Percentiles rank a stretch among this genome's conserved stretches.
Conservation (phyloP, 106 monocot species). For the Platanthera zijinensis region DNA sequence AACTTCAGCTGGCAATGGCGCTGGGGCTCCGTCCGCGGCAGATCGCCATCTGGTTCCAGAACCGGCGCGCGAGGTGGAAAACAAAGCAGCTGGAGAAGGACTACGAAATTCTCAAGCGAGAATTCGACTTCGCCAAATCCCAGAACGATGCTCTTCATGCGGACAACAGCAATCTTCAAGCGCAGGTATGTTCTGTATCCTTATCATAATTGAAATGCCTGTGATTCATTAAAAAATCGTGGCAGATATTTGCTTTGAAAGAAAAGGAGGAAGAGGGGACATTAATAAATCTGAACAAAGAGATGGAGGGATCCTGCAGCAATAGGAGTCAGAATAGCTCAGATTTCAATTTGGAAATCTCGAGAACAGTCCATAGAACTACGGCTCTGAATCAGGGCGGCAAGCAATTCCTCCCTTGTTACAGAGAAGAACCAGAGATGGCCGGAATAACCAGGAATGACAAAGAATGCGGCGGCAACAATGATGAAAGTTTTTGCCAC, state of each 20-base stretch:
- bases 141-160: conserved; percentile 13
- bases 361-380: conserved; percentile 28
- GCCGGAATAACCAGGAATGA: too few species aligned
- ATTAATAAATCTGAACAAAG: conserved; percentile 92
- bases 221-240: background rate
- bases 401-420: too few species aligned
- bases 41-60: conserved; percentile 25
- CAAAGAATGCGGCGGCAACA: too few species aligned
- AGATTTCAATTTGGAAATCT: conserved; percentile 60
- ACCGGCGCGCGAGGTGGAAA: conserved; percentile 26
- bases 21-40: conserved; percentile 22
- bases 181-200: background rate
- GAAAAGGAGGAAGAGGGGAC: conserved; percentile 61
- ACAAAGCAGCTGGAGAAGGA: conserved; percentile 27
- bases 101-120: conserved; percentile 12
- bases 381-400: too few species aligned
- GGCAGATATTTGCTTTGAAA: conserved; percentile 62
- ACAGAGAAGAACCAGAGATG: too few species aligned
- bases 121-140: conserved; percentile 9
- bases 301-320: conserved; percentile 89
- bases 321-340: conserved; percentile 88
- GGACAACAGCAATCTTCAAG: conserved; percentile 18
- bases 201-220: background rate
- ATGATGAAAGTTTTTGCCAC: too few species aligned
- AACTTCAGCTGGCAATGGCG: conserved; percentile 14